Conservation (phyloP, 345 rosid genomes). For the Arabidopsis arenosa region DNA sequence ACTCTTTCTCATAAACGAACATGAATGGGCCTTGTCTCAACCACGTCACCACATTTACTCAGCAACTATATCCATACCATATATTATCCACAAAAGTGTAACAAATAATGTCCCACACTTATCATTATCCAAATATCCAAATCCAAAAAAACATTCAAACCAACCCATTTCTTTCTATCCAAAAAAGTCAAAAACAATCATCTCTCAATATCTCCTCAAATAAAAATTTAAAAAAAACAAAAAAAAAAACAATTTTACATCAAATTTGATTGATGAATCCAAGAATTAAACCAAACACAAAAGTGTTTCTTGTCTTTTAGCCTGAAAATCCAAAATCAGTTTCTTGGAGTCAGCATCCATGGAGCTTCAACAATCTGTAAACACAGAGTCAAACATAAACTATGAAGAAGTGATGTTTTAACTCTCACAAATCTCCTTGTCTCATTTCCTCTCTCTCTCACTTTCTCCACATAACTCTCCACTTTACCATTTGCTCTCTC, state of each 20-base stretch:
- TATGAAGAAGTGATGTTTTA: slow-evolving; percentile 57
- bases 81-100: slow-evolving; percentile 34
- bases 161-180: slow-evolving; percentile 33
- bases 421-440: slow-evolving; percentile 56
- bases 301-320: slow-evolving; percentile 32
- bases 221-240: neutral
- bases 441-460: slow-evolving; percentile 53
- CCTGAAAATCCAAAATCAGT: slow-evolving; percentile 32
- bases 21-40: slow-evolving; percentile 8
- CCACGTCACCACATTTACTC: slow-evolving; percentile 22
- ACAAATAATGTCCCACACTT: slow-evolving; percentile 15
- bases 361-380: slow-evolving; percentile 67
- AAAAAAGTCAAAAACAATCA: slow-evolving; percentile 30
- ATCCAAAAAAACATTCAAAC: slow-evolving; percentile 18
- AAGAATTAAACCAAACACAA: slow-evolving; percentile 38
- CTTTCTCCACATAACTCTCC: slow-evolving; percentile 50
- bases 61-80: slow-evolving; percentile 38
- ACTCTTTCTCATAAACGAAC: slow-evolving; percentile 11
- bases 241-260: slow-evolving; percentile 15
- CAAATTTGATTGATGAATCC: slow-evolving; percentile 40
- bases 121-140: slow-evolving; percentile 41
- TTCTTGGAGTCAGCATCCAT: slow-evolving; percentile 62
- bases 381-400: slow-evolving; percentile 64
- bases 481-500: slow-evolving; percentile 58
- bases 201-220: slow-evolving; percentile 20